Evolutionary conservation across 2,329 filamentous ascomycete species (phyloP), one percentile per base, ranked within the genome.

Genomic region (Fusarium oligoseptatum): DNA sequence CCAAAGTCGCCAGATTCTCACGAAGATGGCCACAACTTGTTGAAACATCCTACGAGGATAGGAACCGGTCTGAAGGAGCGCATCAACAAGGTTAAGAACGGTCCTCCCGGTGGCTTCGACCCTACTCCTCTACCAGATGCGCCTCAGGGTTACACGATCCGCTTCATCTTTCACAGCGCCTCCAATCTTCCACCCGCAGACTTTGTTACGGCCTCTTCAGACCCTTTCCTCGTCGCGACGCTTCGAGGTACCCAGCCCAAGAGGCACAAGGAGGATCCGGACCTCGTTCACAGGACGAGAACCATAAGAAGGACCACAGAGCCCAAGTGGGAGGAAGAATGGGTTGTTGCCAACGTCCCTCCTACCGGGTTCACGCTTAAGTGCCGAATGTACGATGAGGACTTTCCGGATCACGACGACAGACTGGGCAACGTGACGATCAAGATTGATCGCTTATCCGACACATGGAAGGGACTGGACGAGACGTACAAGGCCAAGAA

Each of bases 341-440:
- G 96, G 96, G 88, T 95, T 24, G 92, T 98, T 27, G 94, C 94
- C 70, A 97, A 98, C 76, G 89, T 98, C 2, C 95, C 96, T 0
- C 86, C 92, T 0, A 90, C 89, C 0, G 95, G 95, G 5, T 97
- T 98, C 84, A 89, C 88, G 66, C 88, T 98, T 76, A 98, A 98
- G 81, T 95, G 94, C 71, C 90, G 94, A 63, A 84, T 98, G 20
- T 97, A 95, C 83, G 96, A 98, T 79, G 96, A 98, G 82, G 96
- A 98, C 83, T 91, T 92, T 37, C 90, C 92, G 2, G 94, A 98
- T 81, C 91, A 93, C 74, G 93, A 98, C 80, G 96, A 98, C 83
- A 89, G 94, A 29, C 88, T 98, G 22, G 96, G 96, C 12, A 97
- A 97, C 79, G 94, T 94, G 4, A 95, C 95, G 56, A 85, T 98